Evolutionary conservation across 805 yeast genomes (phyloP).

Genomic region (Candida jianshihensis): DNA sequence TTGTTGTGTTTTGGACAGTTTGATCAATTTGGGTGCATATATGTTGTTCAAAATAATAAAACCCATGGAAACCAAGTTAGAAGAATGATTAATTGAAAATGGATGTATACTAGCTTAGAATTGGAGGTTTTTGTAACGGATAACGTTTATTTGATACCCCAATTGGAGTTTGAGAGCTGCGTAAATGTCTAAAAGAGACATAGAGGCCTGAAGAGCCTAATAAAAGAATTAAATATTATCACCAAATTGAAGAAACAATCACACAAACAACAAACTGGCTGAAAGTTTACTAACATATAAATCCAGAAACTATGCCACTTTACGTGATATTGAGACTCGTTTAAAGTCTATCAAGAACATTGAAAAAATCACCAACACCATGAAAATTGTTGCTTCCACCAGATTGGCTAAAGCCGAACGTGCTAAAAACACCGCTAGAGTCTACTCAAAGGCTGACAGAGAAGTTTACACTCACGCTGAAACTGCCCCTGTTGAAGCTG

Average conservation of each 20-base stretch:
- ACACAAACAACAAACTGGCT: too few relatives aligned
- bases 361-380: slow-evolving; percentile 98
- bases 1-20: neutral
- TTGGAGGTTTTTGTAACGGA: too few relatives aligned
- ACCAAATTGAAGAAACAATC: too few relatives aligned
- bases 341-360: slow-evolving; percentile 97
- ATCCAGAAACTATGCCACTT: slow-evolving; percentile 92
- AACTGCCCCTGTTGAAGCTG: slow-evolving; percentile 48
- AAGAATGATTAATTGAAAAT: too few relatives aligned
- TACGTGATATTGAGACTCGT: slow-evolving; percentile 97
- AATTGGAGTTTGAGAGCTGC: too few relatives aligned
- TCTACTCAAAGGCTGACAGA: slow-evolving; percentile 70
- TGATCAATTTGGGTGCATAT: slow-evolving; percentile 1
- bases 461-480: slow-evolving; percentile 80
- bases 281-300: slow-evolving; percentile 7
- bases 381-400: slow-evolving; percentile 99
- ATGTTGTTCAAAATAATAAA: slow-evolving; percentile 1
- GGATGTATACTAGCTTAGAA: too few relatives aligned
- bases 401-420: slow-evolving; percentile 92
- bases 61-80: neutral
- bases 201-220: too few relatives aligned
- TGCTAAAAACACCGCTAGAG: slow-evolving; percentile 85
- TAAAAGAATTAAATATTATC: too few relatives aligned
- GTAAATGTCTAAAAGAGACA: too few relatives aligned
- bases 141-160: too few relatives aligned